Percentiles rank a stretch among this genome's conserved stretches.
phyloP scores from a whole-genome alignment of 2,329 filamentous ascomycete species.

The Mycosphaerella sp. region DNA sequence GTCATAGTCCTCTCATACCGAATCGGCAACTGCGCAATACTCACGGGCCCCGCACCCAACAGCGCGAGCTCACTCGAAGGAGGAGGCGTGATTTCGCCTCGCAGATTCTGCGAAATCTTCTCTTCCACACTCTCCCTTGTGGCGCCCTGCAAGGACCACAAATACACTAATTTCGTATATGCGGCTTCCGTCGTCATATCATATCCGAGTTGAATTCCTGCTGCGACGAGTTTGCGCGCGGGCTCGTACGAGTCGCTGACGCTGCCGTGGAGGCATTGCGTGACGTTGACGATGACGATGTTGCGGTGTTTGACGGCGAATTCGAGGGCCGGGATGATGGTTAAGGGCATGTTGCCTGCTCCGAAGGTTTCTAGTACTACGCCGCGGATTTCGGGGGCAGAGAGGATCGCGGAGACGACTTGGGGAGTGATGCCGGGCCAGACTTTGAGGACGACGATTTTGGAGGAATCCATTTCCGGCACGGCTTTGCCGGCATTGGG shows the following conservation, averaged over 20 bases:
- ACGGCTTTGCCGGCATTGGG: constrained; percentile 12
- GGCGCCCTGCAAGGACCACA: constrained; percentile 52
- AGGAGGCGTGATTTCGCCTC: constrained; percentile 71
- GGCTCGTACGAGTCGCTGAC: constrained; percentile 39
- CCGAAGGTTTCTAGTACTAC: constrained; percentile 88
- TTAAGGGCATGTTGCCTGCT: constrained; percentile 84
- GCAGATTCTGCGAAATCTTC: constrained; percentile 67
- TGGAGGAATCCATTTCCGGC: constrained; percentile 66
- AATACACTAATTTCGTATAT: constrained; percentile 82
- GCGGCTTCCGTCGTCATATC: constrained; percentile 88
- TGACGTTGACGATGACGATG: constrained; percentile 83
- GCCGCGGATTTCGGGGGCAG: constrained; percentile 62
- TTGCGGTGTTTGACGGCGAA: constrained; percentile 67
- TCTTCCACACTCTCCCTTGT: constrained; percentile 59
- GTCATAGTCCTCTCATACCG: constrained; percentile 24
- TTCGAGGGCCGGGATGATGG: constrained; percentile 58
- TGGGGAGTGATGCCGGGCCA: constrained; percentile 92
- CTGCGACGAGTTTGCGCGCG: constrained; percentile 63
- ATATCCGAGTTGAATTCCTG: constrained; percentile 82
- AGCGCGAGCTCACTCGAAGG: constrained; percentile 11
- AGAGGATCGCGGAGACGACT: constrained; percentile 78
- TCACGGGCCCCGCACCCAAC: constrained; percentile 15
- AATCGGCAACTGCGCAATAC: constrained; percentile 23
- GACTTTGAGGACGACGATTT: constrained; percentile 81
- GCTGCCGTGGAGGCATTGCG: constrained; percentile 58